Evolutionary conservation across 768 basidiomycete genomes (phyloP), one percentile per base, ranked within the genome.

Genomic region (Termitomyces sp.): DNA sequence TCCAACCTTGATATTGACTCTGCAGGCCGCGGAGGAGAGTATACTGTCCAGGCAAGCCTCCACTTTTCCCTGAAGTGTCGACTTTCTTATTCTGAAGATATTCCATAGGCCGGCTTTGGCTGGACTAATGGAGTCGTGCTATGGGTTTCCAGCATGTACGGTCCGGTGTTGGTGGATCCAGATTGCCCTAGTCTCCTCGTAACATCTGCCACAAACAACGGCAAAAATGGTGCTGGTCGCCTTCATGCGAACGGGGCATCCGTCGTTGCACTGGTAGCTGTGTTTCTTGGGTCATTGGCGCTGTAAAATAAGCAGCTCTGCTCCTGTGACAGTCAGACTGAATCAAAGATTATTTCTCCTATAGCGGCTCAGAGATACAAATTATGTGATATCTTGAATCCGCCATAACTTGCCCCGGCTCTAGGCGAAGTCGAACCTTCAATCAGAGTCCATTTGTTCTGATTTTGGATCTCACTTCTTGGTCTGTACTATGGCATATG

Each of bases 91-190:
- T 18, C 20, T 44, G 40, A 32, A 60, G 47, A 32, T 33, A 59
- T 14, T 50, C 47, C 59, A 12, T 66, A 82, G 80, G 87, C 84
- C 14, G 91, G 91, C 23, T 93, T 93, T 67, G 91, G 92, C 18
- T 95, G 93, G 92, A 93, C 91, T 44, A 93, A 94, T 65, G 91
- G 91, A 20, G 90, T 87, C 9, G 68, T 84, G 55, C 79, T 93
- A 41, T 93, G 88, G 87, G 75, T 89, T 23, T 85, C 89, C 20
- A 82, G 81, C 62, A 80, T 76, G 48, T 91, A 87, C 65, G 91
- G 89, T 0, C 51, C 75, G 1, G 69, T 81, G 13, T 77, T 94
- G 47, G 80, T 77, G 50, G 71, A 78, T 1, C 92, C 91, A 0
- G 58, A 75, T 35, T 94, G 92, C 65, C 92, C 92, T 0, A 65